A percentile compares a stretch with the other conserved stretches of the same genome.
phyloP scores from a whole-genome alignment of 2,329 filamentous ascomycete species.

The Fusarium papillatum region DNA sequence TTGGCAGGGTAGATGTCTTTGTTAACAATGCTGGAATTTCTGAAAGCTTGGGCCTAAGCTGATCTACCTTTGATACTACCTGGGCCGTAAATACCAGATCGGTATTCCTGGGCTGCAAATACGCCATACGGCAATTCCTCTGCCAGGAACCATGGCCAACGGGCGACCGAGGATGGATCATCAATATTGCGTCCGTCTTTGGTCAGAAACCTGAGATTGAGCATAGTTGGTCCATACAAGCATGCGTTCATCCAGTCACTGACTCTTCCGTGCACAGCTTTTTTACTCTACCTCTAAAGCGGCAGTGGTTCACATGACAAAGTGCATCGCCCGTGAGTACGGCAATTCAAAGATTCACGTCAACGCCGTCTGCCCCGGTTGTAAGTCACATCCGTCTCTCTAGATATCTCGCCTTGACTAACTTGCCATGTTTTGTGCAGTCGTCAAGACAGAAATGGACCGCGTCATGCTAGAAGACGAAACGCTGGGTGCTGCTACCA shows the following conservation, averaged over 20 bases:
- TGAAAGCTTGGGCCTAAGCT: neutral
- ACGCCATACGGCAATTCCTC: neutral
- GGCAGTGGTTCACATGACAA: neutral
- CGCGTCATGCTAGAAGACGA: neutral
- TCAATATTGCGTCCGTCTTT: neutral
- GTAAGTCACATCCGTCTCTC: neutral
- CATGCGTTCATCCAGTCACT: neutral
- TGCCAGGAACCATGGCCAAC: neutral
- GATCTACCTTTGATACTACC: neutral
- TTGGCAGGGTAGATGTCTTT: neutral
- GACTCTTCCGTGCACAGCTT: neutral
- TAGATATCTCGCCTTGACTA: neutral
- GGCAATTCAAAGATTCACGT: neutral
- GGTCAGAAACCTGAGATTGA: neutral
- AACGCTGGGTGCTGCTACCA: neutral
- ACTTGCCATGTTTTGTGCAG: neutral
- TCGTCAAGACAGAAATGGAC: neutral
- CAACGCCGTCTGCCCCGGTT: neutral
- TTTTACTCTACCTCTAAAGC: neutral
- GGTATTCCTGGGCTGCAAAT: neutral
- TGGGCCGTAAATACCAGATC: neutral
- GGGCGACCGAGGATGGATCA: neutral
- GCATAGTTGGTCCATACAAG: neutral
- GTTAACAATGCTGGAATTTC: neutral
- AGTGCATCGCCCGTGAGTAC: neutral